Evolutionary conservation across 495 filamentous ascomycete genomes (phyloP), one percentile per base, ranked within the genome.

Genomic region (Sordaria brevicollis): DNA sequence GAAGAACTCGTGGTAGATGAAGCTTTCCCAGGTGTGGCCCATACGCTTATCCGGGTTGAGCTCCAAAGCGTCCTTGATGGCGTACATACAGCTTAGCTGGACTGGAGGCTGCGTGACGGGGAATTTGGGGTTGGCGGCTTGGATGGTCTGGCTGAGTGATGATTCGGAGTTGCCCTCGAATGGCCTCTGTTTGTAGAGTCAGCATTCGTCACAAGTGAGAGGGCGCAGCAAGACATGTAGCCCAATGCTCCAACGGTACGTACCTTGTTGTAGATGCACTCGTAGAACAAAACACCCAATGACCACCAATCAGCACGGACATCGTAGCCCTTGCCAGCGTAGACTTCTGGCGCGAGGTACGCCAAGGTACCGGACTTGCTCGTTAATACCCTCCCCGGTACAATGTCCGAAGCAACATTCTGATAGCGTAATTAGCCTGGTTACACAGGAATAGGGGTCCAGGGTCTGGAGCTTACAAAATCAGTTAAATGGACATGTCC

Each of bases 231-330:
- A 65, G 65, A 25, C 67, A 67, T 33, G 13, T 31, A 57, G 49
- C 29, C 68, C 37, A 65, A 21, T 9, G 33, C 9, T 41, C 25
- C 35, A 65, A 33, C 25, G 34, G 43, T 38, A 76, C 86, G 66
- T 81, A 94, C 94, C 89, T 96, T 98, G 80, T 95, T 97, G 81
- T 97, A 99, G 65, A 99, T 97, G 85, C 95, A 97, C 80, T 99
- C 95, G 80, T 97, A 99, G 79, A 98, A 97, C 3, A 94, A 88
- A 62, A 99, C 95, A 36, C 95, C 95, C 31, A 99, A 78, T 15
- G 94, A 97, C 95, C 95, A 99, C 95, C 95, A 99, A 80, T 99
- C 95, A 13, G 96, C 93, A 74, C 95, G 92, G 29, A 86, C 87
- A 68, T 88, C 86, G 75, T 99, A 99, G 9, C 94, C 95, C 41